A percentile compares a stretch with the other conserved stretches of the same genome.
These are phyloP conservation scores for Neolentinus lepideus DNA, from an alignment of 1,284 basidiomycete genomes.

Conservation along the genomic window DNA sequence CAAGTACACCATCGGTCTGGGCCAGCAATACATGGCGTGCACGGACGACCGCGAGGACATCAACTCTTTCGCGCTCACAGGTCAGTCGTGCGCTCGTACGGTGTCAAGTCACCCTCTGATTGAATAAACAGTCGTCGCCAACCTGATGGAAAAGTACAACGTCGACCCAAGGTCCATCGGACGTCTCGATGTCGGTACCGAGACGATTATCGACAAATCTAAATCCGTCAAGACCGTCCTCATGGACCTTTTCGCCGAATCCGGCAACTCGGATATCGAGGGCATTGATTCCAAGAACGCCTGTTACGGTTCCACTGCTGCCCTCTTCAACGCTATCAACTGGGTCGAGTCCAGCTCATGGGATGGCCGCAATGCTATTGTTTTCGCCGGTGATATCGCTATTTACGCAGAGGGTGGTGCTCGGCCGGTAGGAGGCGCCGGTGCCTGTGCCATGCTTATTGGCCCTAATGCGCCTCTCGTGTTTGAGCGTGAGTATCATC, in stretches of 20 bases:
- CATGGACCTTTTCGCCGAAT: constrained; percentile 93
- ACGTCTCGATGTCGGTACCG: constrained; percentile 96
- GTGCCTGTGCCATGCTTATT: constrained; percentile 91
- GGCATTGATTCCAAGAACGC: constrained; percentile 99
- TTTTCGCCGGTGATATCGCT: constrained; percentile 96
- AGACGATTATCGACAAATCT: constrained; percentile 99
- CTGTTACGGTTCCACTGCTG: constrained; percentile 98
- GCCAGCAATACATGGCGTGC: constrained; percentile 97
- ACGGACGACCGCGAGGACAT: constrained; percentile 98
- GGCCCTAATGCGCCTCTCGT: constrained; percentile 94
- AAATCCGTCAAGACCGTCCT: constrained; percentile 98
- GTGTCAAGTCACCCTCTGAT: constrained; percentile 3
- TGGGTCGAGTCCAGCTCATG: constrained; percentile 97
- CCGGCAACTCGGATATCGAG: constrained; percentile 96
- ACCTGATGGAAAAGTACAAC: constrained; percentile 91
- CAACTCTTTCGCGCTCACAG: constrained; percentile 94
- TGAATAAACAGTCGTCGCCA: constrained; percentile 58
- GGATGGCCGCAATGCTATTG: constrained; percentile 98
- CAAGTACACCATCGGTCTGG: constrained; percentile 99
- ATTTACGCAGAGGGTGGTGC: constrained; percentile 97
- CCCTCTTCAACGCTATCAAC: constrained; percentile 95
- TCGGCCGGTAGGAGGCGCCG: constrained; percentile 95
- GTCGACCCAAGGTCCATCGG: constrained; percentile 96
- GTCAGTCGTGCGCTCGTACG: constrained; percentile 37
- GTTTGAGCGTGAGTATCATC: constrained; percentile 77